Conservation (phyloP, 768 basidiomycete genomes). For the Boletus barrowsii region DNA sequence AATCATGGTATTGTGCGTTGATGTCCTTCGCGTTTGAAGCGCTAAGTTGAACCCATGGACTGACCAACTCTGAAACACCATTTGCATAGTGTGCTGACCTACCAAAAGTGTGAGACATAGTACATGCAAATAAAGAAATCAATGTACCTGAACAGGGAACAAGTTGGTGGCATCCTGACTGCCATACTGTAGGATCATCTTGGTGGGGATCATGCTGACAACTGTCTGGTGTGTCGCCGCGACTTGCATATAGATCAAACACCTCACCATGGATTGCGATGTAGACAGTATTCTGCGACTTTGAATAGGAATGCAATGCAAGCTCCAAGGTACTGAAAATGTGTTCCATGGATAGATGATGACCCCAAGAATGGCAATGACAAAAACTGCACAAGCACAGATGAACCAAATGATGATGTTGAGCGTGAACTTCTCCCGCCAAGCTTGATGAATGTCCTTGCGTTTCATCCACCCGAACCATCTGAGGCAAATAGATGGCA, state of each 20-base stretch:
- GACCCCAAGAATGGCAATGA: constrained; percentile 82
- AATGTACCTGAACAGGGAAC: constrained; percentile 98
- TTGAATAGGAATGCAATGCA: constrained; percentile 58
- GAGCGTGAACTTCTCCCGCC: constrained; percentile 94
- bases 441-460: constrained; percentile 89
- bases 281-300: constrained; percentile 72
- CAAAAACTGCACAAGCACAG: constrained; percentile 82
- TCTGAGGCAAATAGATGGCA: constrained; percentile 67
- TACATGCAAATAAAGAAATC: background rate
- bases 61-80: constrained; percentile 75
- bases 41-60: constrained; percentile 71
- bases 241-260: constrained; percentile 78
- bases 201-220: constrained; percentile 70
- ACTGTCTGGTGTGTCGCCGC: constrained; percentile 62
- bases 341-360: constrained; percentile 92
- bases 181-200: constrained; percentile 79
- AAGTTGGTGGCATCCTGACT: constrained; percentile 69
- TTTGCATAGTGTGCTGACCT: constrained; percentile 94
- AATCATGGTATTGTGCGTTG: constrained; percentile 91
- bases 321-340: constrained; percentile 83
- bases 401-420: constrained; percentile 96
- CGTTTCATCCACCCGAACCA: constrained; percentile 92
- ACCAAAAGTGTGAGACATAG: background rate
- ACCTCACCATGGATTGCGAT: constrained; percentile 90
- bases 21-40: constrained; percentile 72